Evolutionary conservation across 2,329 filamentous ascomycete genomes (phyloP), one percentile per base, ranked within the genome.

Genomic region (Pseudogymnoascus sp.): DNA sequence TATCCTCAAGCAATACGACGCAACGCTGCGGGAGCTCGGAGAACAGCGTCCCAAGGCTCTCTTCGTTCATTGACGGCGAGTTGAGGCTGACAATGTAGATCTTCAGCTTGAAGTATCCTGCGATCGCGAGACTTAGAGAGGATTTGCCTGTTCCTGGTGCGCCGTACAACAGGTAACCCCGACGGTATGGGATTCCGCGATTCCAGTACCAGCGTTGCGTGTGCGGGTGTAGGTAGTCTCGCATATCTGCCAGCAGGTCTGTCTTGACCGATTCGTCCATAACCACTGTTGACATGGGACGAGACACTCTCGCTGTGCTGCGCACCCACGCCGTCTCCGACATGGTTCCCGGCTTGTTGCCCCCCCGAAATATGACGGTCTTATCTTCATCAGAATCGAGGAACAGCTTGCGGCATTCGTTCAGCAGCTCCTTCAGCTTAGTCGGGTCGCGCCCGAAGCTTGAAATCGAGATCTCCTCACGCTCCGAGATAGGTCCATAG

Each of bases 81-180:
- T 82, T 88, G 42, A 91, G 76, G 69, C 82, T 87, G 66, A 91
- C 80, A 63, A 91, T 87, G 73, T 90, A 91, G 66, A 91, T 87
- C 59, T 83, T 80, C 75, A 91, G 80, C 64, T 84, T 83, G 71
- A 91, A 87, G 70, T 84, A 82, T 4, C 88, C 88, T 0, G 88
- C 87, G 60, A 90, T 79, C 0, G 88, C 88, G 44, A 91, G 80
- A 66, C 84, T 87, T 1, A 91, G 79, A 53, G 85, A 89, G 50
- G 85, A 89, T 74, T 93, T 94, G 12, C 90, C 90, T 0, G 89
- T 92, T 0, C 90, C 90, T 0, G 90, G 90, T 0, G 90, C 90
- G 0, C 91, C 91, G 67, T 92, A 80, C 14, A 96, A 84, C 0
- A 96, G 82, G 70, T 94, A 96, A 0, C 91, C 92, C 4, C 91